Evolutionary conservation across 768 basidiomycete genomes (phyloP).

Genomic region (Psilocybe subaeruginosa): DNA sequence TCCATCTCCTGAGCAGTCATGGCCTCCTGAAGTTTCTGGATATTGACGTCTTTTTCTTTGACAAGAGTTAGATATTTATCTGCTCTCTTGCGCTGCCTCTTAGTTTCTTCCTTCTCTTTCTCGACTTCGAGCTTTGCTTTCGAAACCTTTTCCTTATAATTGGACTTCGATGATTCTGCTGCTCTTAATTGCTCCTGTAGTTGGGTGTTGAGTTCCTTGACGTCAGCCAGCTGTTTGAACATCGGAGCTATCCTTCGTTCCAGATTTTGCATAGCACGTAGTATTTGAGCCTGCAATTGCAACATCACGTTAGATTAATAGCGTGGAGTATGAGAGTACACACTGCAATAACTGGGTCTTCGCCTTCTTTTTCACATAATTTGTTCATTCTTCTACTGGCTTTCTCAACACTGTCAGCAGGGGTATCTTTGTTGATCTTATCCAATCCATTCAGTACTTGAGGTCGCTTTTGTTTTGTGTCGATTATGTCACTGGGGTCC

Average conservation of each 20-base stretch:
- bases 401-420: slow-evolving; percentile 1
- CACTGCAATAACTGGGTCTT: background rate
- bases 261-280: slow-evolving; percentile 2
- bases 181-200: background rate
- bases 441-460: slow-evolving; percentile 3
- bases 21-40: background rate
- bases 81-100: slow-evolving; percentile 3
- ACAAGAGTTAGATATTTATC: slow-evolving; percentile 2
- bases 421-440: slow-evolving; percentile 4
- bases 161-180: background rate
- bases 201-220: background rate
- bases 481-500: background rate
- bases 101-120: background rate
- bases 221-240: slow-evolving; percentile 4
- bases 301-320: background rate
- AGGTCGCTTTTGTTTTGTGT: background rate
- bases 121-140: background rate
- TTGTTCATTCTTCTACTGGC: slow-evolving; percentile 6
- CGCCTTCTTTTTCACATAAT: background rate
- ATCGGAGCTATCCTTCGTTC: slow-evolving; percentile 5
- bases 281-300: background rate
- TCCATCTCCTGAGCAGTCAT: background rate
- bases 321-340: background rate
- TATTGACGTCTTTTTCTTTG: background rate
- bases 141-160: background rate